Base-by-base conservation (phyloP, 2,329 filamentous ascomycete genomes). In the Colletotrichum sublineola region DNA sequence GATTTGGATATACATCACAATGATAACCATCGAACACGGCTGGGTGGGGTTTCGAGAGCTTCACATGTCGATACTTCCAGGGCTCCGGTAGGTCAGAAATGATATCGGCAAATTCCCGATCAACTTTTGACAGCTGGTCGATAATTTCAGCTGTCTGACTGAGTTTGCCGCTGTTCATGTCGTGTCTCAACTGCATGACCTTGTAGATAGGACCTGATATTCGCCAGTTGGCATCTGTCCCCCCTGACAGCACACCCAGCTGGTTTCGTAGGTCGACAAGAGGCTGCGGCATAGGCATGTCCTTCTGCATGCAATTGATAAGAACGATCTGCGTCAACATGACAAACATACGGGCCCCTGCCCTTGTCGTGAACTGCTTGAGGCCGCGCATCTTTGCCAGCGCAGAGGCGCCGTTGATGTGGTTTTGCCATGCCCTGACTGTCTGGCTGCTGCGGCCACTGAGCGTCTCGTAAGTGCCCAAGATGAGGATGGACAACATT, bases 381-480 rank as follows among this genome's bases (percentile, higher is more conserved):
- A 80, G 75, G 24, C 87, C 88, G 62, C 88, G 84, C 74, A 89
- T 81, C 63, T 81, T 82, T 11, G 87, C 84, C 31, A 90, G 80
- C 5, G 84, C 82, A 3, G 85, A 84, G 2, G 88, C 87, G 12
- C 87, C 87, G 60, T 85, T 85, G 48, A 89, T 82, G 75, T 89
- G 88, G 64, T 87, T 81, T 69, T 86, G 84, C 84, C 87, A 89
- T 14, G 86, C 86, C 64, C 82, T 79, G 74, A 88, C 81, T 0
- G 86, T 88, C 64, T 83, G 81, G 9, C 82, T 79, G 8, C 81
- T 83, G 29, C 80, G 82, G 20, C 86, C 86, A 14, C 86, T 84
- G 71, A 89, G 81, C 75, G 86, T 86, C 77, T 89, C 87, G 74
- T 86, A 90, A 5, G 87, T 85, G 55, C 86, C 84, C 7, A 90